Evolutionary conservation across 768 basidiomycete species (phyloP).

Genomic region (Pulveroboletus sp.): DNA sequence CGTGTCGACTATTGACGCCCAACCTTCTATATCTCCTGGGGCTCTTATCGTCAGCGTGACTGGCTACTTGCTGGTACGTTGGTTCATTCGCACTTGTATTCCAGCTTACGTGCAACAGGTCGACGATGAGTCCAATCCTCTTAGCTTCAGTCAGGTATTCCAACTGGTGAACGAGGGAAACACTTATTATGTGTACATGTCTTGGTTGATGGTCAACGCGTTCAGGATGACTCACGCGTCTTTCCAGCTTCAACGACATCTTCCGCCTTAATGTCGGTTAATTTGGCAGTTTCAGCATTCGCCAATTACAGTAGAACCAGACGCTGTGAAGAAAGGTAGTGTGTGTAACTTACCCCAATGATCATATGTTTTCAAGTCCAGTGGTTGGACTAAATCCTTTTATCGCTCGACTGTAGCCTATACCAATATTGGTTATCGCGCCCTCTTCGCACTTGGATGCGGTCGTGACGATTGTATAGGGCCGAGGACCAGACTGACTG

Average conservation of each 20-base stretch:
- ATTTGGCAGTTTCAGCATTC: slow-evolving; percentile 1
- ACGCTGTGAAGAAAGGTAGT: slow-evolving; percentile 15
- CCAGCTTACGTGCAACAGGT: slow-evolving; percentile 44
- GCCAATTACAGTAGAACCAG: slow-evolving; percentile 3
- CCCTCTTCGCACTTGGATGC: neutral
- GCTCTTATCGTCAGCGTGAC: slow-evolving; percentile 81
- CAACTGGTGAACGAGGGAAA: slow-evolving; percentile 74
- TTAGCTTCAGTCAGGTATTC: slow-evolving; percentile 92
- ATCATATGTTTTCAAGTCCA: slow-evolving; percentile 4
- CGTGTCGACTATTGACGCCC: slow-evolving; percentile 79
- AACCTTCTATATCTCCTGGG: slow-evolving; percentile 63
- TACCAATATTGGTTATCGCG: neutral
- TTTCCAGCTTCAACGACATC: slow-evolving; percentile 71
- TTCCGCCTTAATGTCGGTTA: slow-evolving; percentile 83
- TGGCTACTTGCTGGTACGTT: slow-evolving; percentile 69
- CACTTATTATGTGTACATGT: slow-evolving; percentile 80
- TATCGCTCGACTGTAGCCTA: neutral
- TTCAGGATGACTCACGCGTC: slow-evolving; percentile 6
- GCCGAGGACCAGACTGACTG: neutral
- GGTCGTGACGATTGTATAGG: neutral
- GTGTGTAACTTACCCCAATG: slow-evolving; percentile 14
- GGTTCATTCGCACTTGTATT: neutral
- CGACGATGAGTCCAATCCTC: slow-evolving; percentile 72
- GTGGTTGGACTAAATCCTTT: neutral
- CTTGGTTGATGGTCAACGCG: neutral